Conservation (phyloP, 768 basidiomycete species). For the Boletus pseudo-olivaceus region DNA sequence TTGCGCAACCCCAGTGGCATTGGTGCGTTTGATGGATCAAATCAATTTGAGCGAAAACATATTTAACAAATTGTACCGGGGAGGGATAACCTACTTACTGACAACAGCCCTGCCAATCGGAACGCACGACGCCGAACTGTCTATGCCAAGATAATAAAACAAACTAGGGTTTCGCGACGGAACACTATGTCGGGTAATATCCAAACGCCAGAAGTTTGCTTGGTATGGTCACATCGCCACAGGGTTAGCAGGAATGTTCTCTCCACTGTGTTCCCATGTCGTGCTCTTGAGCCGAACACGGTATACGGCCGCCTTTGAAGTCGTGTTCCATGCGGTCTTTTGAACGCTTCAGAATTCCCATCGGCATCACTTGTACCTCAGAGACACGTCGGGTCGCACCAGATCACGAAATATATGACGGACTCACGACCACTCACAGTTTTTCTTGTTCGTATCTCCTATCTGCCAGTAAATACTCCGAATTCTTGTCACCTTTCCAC, state of each 20-base stretch:
- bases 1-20: not conserved
- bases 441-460: not conserved
- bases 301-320: not conserved
- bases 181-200: not conserved
- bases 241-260: not conserved
- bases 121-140: not conserved
- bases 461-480: not conserved
- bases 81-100: not conserved
- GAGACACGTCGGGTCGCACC: not conserved
- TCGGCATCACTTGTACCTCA: not conserved
- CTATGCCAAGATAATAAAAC: not conserved
- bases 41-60: not conserved
- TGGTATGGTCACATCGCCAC: not conserved
- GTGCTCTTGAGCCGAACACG: not conserved
- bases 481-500: not conserved
- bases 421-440: not conserved
- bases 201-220: not conserved
- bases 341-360: slow-evolving; percentile 5
- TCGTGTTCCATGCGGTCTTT: slow-evolving; percentile 2
- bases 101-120: not conserved
- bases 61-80: not conserved
- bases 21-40: not conserved
- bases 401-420: not conserved
- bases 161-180: not conserved
- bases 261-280: not conserved